Conservation (phyloP, 2,329 filamentous ascomycete genomes). For the Xylaria sp. region DNA sequence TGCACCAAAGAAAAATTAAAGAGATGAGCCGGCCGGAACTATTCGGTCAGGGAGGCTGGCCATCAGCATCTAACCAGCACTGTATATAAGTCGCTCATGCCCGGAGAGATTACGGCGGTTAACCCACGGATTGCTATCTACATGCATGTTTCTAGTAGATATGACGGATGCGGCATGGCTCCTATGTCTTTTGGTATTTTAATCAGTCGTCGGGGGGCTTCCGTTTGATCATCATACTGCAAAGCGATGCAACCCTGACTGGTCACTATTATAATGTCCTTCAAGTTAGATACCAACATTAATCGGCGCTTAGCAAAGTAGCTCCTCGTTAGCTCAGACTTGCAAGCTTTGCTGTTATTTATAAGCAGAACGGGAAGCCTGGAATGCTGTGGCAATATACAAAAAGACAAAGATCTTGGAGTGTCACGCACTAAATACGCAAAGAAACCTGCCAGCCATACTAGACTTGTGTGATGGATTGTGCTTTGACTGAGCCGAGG, state of each 20-base stretch:
- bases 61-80: conserved; percentile 3
- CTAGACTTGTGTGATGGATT: neutral
- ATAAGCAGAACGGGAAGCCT: conserved; percentile 5
- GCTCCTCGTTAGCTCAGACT: neutral
- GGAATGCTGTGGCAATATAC: conserved; percentile 1
- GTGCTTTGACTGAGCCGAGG: neutral
- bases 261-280: neutral
- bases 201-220: conserved; percentile 4
- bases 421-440: neutral
- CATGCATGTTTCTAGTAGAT: conserved; percentile 26
- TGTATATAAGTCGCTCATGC: conserved; percentile 18
- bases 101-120: conserved; percentile 3
- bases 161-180: conserved; percentile 30
- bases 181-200: conserved; percentile 9
- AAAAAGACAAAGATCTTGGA: neutral
- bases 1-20: conserved; percentile 12
- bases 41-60: conserved; percentile 5
- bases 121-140: neutral
- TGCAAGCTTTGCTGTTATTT: conserved; percentile 6
- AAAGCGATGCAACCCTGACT: conserved; percentile 5
- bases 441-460: neutral
- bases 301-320: conserved; percentile 7
- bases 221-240: conserved; percentile 1
- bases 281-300: conserved; percentile 14
- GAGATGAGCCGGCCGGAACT: neutral